A percentile compares a stretch with the other conserved stretches of the same genome.
These are phyloP conservation scores for Styphnolobium japonicum DNA, from an alignment of 306 rosid genomes.

Conservation along the genomic window DNA sequence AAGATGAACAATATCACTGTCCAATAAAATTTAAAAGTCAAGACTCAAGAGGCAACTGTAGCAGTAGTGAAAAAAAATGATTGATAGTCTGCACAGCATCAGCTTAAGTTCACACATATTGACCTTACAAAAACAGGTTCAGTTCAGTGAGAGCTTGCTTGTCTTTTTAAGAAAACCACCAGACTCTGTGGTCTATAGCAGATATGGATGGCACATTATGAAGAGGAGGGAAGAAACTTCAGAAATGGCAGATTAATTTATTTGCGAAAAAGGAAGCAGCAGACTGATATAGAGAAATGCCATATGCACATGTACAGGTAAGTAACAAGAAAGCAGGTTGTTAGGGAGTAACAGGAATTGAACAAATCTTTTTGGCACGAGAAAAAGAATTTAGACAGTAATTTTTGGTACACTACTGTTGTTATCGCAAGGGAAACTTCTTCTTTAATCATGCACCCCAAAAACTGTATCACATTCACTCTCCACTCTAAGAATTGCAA, in stretches of 20 bases:
- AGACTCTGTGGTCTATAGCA: background rate
- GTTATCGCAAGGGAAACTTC: conserved; percentile 5
- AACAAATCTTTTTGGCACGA: conserved; percentile 8
- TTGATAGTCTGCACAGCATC: background rate
- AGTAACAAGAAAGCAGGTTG: background rate
- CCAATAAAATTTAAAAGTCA: background rate
- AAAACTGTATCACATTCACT: background rate
- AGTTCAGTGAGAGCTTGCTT: background rate
- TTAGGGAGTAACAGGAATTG: background rate
- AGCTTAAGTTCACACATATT: conserved; percentile 8
- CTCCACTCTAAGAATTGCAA: background rate
- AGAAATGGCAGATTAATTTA: background rate
- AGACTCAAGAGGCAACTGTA: background rate
- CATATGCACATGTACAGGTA: background rate
- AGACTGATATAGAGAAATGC: background rate
- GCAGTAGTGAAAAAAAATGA: background rate
- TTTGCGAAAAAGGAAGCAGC: background rate
- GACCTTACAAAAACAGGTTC: background rate
- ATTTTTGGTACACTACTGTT: background rate
- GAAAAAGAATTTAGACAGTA: background rate
- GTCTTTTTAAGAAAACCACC: background rate
- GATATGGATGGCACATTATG: background rate
- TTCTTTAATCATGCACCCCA: background rate
- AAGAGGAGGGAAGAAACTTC: background rate
- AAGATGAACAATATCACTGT: background rate